Percentiles rank a stretch among this genome's conserved stretches.
Conservation (phyloP, 139 green algal genomes). For the Mychonastes homosphaera region DNA sequence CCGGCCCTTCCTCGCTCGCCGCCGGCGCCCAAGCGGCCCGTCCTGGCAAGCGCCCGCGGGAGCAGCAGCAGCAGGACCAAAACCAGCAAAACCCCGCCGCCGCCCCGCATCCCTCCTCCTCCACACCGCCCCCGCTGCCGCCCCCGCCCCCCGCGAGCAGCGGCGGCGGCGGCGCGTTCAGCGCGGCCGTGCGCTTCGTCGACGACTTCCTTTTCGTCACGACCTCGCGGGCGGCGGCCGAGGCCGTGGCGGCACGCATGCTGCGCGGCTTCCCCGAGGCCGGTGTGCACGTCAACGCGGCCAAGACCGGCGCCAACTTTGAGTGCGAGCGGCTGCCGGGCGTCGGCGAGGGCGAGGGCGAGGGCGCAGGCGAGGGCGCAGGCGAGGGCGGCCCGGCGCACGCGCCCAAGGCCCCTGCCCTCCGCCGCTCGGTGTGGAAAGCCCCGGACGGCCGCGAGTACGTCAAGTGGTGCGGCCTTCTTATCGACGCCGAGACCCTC, state of each 20-base stretch:
- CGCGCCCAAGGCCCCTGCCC: neutral
- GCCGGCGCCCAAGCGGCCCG: neutral
- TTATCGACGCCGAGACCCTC: conserved; percentile 61
- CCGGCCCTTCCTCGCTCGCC: neutral
- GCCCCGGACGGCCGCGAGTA: conserved; percentile 31
- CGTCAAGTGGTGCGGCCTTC: conserved; percentile 80
- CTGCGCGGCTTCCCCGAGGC: conserved; percentile 43
- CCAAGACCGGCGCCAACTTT: conserved; percentile 77
- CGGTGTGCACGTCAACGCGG: conserved; percentile 60
- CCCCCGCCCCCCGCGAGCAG: conserved; percentile 3
- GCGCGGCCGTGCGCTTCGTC: conserved; percentile 73
- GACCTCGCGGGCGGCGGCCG: conserved; percentile 35
- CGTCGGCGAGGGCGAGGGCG: neutral
- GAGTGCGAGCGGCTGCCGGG: neutral
- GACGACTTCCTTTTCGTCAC: conserved; percentile 83
- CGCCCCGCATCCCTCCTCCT: neutral
- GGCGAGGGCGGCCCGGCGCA: neutral
- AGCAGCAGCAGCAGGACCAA: conserved; percentile 1
- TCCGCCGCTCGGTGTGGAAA: neutral
- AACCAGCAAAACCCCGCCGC: neutral
- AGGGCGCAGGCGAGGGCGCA: neutral
- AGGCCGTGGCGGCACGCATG: conserved; percentile 37
- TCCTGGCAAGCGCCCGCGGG: neutral
- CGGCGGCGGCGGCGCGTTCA: conserved; percentile 16
- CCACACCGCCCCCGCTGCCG: neutral